Base-by-base conservation (phyloP, 306 rosid species). In the Argentina anserina region DNA sequence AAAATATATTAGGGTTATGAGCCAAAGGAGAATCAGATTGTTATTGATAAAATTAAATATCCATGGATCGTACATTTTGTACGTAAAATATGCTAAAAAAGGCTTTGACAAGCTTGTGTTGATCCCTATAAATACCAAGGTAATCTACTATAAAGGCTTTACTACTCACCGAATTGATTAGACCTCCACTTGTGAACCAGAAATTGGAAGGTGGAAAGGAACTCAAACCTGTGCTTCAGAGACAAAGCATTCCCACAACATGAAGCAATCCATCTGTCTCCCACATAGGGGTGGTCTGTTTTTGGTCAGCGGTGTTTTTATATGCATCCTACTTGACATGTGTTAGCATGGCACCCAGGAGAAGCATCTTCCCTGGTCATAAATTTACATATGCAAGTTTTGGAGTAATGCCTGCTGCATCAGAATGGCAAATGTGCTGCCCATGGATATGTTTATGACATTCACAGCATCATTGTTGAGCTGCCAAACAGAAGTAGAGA, bases 401-500 rank as follows among this genome's bases (percentile, higher is more conserved):
- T 78, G 87, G 37, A 86, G 80, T 28, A 88, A 81, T 34, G 83
- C 74, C 79, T 88, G 97, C 82, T 84, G 99, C 88, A 95, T 81
- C 75, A 90, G 81, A 71, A 90, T 84, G n/a, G 99, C 99, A 67
- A 88, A 77, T 82, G 88, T 76, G 84, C 92, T 87, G 33, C 99
- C 99, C 84, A 88, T 82, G 28, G 92, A 89, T 80, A 95, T 91
- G 83, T 95, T 95, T 86, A 95, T 90, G 72, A 95, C 58, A 63
- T 95, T 95, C 61, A 95, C 99, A 3, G 81, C 89, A 68, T 95
- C 97, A 55, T 95, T 94, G 47, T 89, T 90, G 50, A 94, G 99
- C 97, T 95, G 96, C 88, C 84, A 66, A 85, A 77, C 64, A 72
- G 63, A 67, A 69, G 61, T 11, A 9, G 23, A 69, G 61, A n/a